These are phyloP conservation scores for Macroventuria anomochaeta DNA, from an alignment of 2,329 filamentous ascomycete species.

Conservation along the genomic window DNA sequence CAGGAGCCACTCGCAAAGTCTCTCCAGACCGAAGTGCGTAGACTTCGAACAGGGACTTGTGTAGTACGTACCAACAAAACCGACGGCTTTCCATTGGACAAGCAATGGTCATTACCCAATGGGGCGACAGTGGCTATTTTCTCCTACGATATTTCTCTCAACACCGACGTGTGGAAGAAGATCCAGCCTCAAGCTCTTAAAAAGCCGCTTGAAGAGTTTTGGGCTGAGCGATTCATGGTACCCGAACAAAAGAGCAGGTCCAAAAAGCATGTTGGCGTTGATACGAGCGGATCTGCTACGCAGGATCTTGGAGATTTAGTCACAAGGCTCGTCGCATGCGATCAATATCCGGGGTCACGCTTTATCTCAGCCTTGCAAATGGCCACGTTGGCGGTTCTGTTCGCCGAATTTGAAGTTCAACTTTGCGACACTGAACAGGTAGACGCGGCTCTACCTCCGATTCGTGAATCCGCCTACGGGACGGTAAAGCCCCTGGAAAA, in stretches of 20 bases:
- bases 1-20: slow-evolving; percentile 34
- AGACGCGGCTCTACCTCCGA: slow-evolving; percentile 26
- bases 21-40: slow-evolving; percentile 31
- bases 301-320: slow-evolving; percentile 18
- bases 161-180: slow-evolving; percentile 33
- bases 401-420: slow-evolving; percentile 37
- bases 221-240: slow-evolving; percentile 35
- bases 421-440: slow-evolving; percentile 30
- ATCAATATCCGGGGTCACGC: slow-evolving; percentile 18
- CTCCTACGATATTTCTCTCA: slow-evolving; percentile 34
- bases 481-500: slow-evolving; percentile 27
- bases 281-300: background rate
- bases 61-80: slow-evolving; percentile 17
- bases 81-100: slow-evolving; percentile 28
- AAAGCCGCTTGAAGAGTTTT: slow-evolving; percentile 36
- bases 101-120: slow-evolving; percentile 29
- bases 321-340: slow-evolving; percentile 26
- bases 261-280: background rate
- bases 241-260: slow-evolving; percentile 6
- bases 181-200: slow-evolving; percentile 22
- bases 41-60: slow-evolving; percentile 28
- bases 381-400: slow-evolving; percentile 31
- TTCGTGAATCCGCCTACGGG: slow-evolving; percentile 28
- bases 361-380: slow-evolving; percentile 29
- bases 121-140: slow-evolving; percentile 26